phyloP scores from a whole-genome alignment of 2,329 filamentous ascomycete genomes.

The Microthyrium microscopicum region DNA sequence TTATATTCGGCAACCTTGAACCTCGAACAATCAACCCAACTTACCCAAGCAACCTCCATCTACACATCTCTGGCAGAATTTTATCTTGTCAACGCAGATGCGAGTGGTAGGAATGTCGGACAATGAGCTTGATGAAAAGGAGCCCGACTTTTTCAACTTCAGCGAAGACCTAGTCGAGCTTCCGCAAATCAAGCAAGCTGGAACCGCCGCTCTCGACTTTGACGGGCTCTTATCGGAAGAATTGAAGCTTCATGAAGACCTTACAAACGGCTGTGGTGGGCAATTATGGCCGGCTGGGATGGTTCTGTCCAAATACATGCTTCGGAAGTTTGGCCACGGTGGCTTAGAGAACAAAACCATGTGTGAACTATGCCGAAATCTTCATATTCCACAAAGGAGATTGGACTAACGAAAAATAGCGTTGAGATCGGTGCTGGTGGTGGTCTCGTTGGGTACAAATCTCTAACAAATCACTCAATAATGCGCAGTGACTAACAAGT shows the following conservation, averaged over 20 bases:
- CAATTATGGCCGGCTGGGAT: slow-evolving; percentile 91
- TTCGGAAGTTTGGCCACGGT: too few species aligned
- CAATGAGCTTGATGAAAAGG: slow-evolving; percentile 3
- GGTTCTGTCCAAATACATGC: slow-evolving; percentile 71
- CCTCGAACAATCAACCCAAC: too few species aligned
- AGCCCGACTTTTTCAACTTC: slow-evolving; percentile 21
- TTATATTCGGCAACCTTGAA: too few species aligned
- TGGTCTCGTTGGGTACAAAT: slow-evolving; percentile 53
- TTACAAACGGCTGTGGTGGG: slow-evolving; percentile 76
- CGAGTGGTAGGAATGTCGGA: too few species aligned
- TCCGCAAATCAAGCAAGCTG: slow-evolving; percentile 33
- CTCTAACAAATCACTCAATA: not conserved
- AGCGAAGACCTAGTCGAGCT: slow-evolving; percentile 36
- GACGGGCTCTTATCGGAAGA: slow-evolving; percentile 54
- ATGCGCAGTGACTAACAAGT: not conserved
- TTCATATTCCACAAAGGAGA: not conserved
- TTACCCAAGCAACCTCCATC: too few species aligned
- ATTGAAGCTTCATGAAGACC: slow-evolving; percentile 68
- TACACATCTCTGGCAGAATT: too few species aligned
- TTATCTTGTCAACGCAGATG: too few species aligned
- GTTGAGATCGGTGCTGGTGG: slow-evolving; percentile 86
- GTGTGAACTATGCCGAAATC: slow-evolving; percentile 19
- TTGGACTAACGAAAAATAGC: slow-evolving; percentile 28
- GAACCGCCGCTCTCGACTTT: slow-evolving; percentile 43
- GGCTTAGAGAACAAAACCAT: slow-evolving; percentile 51